Conservation (phyloP, 371 early-diverging fungal species). For the Apophysomyces ossiformis region DNA sequence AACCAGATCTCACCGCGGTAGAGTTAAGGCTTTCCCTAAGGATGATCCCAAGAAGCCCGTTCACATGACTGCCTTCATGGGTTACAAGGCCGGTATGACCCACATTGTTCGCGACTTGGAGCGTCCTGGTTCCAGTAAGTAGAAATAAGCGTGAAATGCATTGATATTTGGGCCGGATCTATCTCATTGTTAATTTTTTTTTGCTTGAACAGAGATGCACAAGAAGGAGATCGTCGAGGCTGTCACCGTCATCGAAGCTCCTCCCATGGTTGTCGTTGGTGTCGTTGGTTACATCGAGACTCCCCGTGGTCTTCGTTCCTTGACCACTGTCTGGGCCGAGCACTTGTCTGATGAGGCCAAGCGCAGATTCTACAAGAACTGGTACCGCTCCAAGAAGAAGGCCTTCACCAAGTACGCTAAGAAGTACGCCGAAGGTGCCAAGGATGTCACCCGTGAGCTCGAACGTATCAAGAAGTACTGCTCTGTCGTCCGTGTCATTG, state of each 20-base stretch:
- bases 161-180: not conserved
- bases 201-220: conserved; percentile 80
- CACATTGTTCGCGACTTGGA: conserved; percentile 99
- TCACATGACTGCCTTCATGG: conserved; percentile 99
- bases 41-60: conserved; percentile 96
- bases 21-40: conserved; percentile 98
- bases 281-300: conserved; percentile 99
- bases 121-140: conserved; percentile 94
- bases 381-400: conserved; percentile 99
- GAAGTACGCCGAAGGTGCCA: conserved; percentile 93
- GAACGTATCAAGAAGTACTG: conserved; percentile 99
- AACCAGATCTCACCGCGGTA: conserved; percentile 93
- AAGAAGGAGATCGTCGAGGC: conserved; percentile 99
- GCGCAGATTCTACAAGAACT: conserved; percentile 99
- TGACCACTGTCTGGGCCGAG: conserved; percentile 99
- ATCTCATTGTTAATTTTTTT: not conserved
- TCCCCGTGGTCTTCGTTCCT: conserved; percentile 95
- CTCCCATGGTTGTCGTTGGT: conserved; percentile 98
- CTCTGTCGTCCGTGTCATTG: conserved; percentile 97
- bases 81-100: conserved; percentile 99
- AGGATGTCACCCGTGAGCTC: conserved; percentile 90
- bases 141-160: not conserved
- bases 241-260: conserved; percentile 99
- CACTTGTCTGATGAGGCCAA: conserved; percentile 98
- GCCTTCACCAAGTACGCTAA: conserved; percentile 98